Evolutionary conservation across 2,329 filamentous ascomycete genomes (phyloP), one percentile per base, ranked within the genome.

Genomic region (Aureobasidium pullulans): DNA sequence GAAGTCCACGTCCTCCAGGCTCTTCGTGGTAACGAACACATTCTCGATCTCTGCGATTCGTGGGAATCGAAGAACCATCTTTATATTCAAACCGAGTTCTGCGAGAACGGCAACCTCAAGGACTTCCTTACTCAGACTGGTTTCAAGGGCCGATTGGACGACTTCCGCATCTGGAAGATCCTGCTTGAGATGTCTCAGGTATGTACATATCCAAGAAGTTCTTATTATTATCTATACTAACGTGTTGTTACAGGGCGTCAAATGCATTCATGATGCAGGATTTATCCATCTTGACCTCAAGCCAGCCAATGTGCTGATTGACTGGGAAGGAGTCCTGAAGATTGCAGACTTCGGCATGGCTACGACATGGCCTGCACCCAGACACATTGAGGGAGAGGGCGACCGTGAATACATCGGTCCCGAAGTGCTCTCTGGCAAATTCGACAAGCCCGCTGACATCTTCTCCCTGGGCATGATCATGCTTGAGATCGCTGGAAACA

Each of bases 141-240:
- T 28, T 81, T 87, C 62, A 90, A 89, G 70, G 92, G 90, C 48
- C 84, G 93, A 66, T 76, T 99, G 64, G 94, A 99, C 73, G 94
- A 97, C 72, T 99, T 99, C 75, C 84, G 94, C 62, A 96, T 97
- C 72, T 99, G 94, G 90, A 99, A 99, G 77, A 93, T 97, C 60
- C 77, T 97, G 66, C 82, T 96, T 43, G 94, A 99, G 72, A 75
- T 96, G 61, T 83, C 86, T 67, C 77, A 88, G 79, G 90, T 94
- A 83, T 75, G 87, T 79, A 47, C 62, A 19, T 32, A 9, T 15
- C 5, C 7, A 36, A 19, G 6, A 6, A 2, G 4, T 3, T 11
- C 16, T n/a, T 23, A 16, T 42, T 23, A 40, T n/a, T 16, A 23
- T 23, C 23, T 52, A 23, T 39, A 62, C 68, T 71, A 65, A 76